Evolutionary conservation across 1,284 basidiomycete species (phyloP), one percentile per base, ranked within the genome.

Genomic region (Ustilago vetiveriae): DNA sequence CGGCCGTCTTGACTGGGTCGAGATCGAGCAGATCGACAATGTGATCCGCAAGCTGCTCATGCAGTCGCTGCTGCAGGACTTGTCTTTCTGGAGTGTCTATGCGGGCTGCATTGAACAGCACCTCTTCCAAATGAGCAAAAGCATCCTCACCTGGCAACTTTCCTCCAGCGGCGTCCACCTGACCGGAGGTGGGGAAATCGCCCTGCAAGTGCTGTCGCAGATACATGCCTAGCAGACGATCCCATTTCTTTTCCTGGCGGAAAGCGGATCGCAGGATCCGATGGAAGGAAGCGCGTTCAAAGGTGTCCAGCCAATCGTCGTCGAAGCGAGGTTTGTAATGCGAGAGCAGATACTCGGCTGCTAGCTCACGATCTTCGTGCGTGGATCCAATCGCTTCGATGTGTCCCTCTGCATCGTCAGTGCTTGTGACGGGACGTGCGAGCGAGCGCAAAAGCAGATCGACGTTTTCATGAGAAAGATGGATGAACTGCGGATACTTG

Each of bases 301-400:
- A 94, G 1, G 91, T 83, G 9, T 81, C 80, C 26, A 91, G 83
- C 65, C 95, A 86, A 14, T 85, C 84, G 19, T 90, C 89, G 68
- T 85, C 86, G 56, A 94, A 89, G 55, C 89, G 87, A 0, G 94
- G 93, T 32, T 88, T 92, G 81, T 97, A 96, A 0, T 88, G 88
- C 0, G 95, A 98, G 5, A 98, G 85, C n/a, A 99, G 87, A 81
- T 90, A 97, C 83, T 99, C 96, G 3, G 90, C 89, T 0, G 95
- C 96, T 3, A 98, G 87, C 79, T 99, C 94, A 11, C 96, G 88
- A 82, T 98, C 96, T 79, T 96, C 93, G 26, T 89, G 86, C 0
- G 92, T 96, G 26, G 52, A 56, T 10, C 62, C 60, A n/a, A 65
- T 36, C 11, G 37, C 33, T 13, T 59, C 52, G 6, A 26, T 1